Conservation (phyloP, 2,329 filamentous ascomycete genomes). For the Achaetomium macrosporum region DNA sequence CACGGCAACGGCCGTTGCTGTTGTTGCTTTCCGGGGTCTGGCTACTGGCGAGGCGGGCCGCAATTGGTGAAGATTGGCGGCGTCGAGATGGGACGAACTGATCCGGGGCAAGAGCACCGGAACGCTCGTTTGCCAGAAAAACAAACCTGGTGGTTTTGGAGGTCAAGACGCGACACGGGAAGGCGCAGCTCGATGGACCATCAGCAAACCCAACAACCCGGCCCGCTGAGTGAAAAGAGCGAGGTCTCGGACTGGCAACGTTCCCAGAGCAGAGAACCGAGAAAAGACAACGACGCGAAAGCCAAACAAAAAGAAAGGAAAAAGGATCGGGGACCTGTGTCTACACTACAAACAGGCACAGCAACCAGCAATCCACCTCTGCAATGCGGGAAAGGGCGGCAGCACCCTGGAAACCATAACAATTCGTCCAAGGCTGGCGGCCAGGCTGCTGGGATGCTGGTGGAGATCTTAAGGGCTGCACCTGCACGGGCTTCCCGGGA, state of each 20-base stretch:
- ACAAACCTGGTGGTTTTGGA: neutral
- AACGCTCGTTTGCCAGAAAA: conserved; percentile 7
- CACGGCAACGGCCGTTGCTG: conserved; percentile 5
- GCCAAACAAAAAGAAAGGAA: neutral
- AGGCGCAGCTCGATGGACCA: conserved; percentile 10
- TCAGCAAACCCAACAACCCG: conserved; percentile 6
- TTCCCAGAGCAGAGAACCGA: conserved; percentile 1
- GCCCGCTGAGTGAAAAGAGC: neutral
- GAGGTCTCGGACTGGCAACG: conserved; percentile 2
- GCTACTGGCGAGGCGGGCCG: conserved; percentile 2
- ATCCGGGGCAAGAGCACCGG: conserved; percentile 6
- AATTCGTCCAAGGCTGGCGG: too few relatives aligned
- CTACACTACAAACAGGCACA: neutral
- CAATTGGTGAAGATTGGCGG: conserved; percentile 9
- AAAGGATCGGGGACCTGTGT: neutral
- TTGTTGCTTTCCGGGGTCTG: neutral
- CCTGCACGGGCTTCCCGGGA: too few relatives aligned
- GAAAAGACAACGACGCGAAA: neutral
- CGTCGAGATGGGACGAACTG: conserved; percentile 5
- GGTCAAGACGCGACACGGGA: conserved; percentile 10
- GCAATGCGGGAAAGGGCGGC: too few relatives aligned
- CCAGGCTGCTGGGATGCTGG: too few relatives aligned
- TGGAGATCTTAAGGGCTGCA: too few relatives aligned
- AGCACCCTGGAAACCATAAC: too few relatives aligned
- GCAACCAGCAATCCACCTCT: neutral